Evolutionary conservation across 345 rosid species (phyloP), one percentile per base, ranked within the genome.

Genomic region (Brassica incana): DNA sequence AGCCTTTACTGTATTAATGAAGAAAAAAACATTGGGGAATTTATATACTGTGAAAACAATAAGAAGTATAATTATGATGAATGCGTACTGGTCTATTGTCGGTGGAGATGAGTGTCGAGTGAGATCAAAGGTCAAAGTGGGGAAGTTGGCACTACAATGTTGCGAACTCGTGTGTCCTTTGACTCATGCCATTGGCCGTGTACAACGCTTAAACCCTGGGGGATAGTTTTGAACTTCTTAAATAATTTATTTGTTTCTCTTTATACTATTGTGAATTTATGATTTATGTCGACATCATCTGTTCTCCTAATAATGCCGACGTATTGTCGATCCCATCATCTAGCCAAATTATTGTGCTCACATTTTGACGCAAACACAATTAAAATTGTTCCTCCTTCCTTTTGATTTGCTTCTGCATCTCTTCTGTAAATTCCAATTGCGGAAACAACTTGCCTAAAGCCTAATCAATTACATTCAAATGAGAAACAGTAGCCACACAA

Each of bases 61-160:
- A 6, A 11, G 36, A 25, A 12, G 8, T 60, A 73, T 29, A 3
- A 2, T 43, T 43, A 16, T 29, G 61, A 43, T 15, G 14, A 36
- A 30, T 66, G 43, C 54, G 73, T 78, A 59, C 45, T 59, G 63
- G 20, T 23, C 59, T 73, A 65, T 67, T 59, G 74, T 73, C 67
- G 69, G 61, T 67, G 50, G 56, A 67, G 25, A 23, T 23, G 25
- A 23, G 25, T 23, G 25, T 23, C 73, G 73, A 73, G 16, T 73
- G 40, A 73, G 69, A 67, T 72, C 82, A 79, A 79, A 60, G 78
- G 82, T 73, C 73, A 67, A 78, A 66, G 63, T 29, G 67, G 38
- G 52, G 43, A 73, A 67, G 11, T 59, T 72, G 40, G 54, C 77
- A 60, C 23, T 29, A 14, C 43, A 77, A 18, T 29, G 50, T 54